Base-by-base conservation (phyloP, 805 yeast species). In the Metschnikowia peoriensis region DNA sequence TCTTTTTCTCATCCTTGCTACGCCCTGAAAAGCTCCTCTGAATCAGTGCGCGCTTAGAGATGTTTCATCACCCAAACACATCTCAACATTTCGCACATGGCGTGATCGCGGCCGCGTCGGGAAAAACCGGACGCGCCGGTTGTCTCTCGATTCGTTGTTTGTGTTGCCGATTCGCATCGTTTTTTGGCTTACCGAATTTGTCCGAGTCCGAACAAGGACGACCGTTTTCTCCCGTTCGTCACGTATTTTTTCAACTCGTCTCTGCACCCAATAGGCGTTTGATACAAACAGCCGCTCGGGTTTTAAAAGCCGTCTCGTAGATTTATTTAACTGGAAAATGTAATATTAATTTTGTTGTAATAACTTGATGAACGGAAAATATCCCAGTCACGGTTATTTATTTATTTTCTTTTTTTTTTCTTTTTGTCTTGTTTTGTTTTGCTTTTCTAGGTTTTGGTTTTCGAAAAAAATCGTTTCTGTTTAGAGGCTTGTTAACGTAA, bases 31-130 rank as follows among this genome's bases (percentile, higher is more conserved):
- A 10, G 10, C 14, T 32, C 35, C 35, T 32, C 14, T 32, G 35
- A 10, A 9, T 12, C 35, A 2, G 35, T 32, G 35, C 35, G 14
- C 35, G 35, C 35, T 32, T 12, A 10, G 35, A 32, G 35, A 4
- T 32, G 35, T 32, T 32, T 32, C 35, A 32, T 12, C 10, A 10
- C 35, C 35, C 35, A 32, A 32, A 32, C 10, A 17, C 27, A 40
- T 10, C 14, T 40, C 42, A 17, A 17, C 42, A 11, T 22, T 16
- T 14, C 14, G 45, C 37, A 35, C 48, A 29, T 46, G 49, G 49
- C 49, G 49, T 46, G 49, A 46, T 46, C 43, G 28, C 38, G 34
- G 29, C 29, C 49, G 49, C 32, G 15, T 46, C 49, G 49, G 49
- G 38, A 37, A 17, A 29, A 46, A 29, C 28, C 49, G 49, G 49